phyloP scores from a whole-genome alignment of 2,329 filamentous ascomycete genomes.

The Hymenoscyphus infarciens region DNA sequence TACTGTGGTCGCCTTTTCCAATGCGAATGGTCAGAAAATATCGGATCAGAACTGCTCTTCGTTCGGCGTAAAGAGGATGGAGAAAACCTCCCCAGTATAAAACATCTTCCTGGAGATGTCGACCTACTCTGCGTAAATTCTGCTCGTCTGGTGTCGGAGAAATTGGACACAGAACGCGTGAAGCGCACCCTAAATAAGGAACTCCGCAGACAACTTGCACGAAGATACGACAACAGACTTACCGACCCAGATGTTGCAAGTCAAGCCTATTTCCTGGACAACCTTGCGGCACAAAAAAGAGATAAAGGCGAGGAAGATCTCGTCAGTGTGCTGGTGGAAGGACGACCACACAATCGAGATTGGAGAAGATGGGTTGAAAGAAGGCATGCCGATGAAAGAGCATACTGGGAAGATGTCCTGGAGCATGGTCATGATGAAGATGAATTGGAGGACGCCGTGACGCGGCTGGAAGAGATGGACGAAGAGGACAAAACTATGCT shows the following conservation, averaged over 20 bases:
- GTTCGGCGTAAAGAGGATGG: slow-evolving; percentile 43
- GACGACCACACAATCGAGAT: slow-evolving; percentile 27
- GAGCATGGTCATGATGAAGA: slow-evolving; percentile 8
- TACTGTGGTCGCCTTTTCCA: slow-evolving; percentile 76
- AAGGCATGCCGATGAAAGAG: slow-evolving; percentile 22
- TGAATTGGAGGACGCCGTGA: not conserved
- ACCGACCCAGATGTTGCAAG: slow-evolving; percentile 37
- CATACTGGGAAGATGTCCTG: slow-evolving; percentile 18
- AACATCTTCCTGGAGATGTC: slow-evolving; percentile 54
- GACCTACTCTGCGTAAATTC: slow-evolving; percentile 71
- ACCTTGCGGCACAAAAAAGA: slow-evolving; percentile 61
- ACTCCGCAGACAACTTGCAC: not conserved
- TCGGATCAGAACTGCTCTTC: slow-evolving; percentile 82
- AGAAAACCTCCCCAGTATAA: slow-evolving; percentile 44
- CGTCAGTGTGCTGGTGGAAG: slow-evolving; percentile 55
- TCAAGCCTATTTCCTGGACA: slow-evolving; percentile 58
- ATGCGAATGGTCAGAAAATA: slow-evolving; percentile 75
- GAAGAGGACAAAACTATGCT: slow-evolving; percentile 1
- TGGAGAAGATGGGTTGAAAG: slow-evolving; percentile 23
- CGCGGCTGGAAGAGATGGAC: slow-evolving; percentile 7
- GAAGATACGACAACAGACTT: slow-evolving; percentile 24
- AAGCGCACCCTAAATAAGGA: not conserved
- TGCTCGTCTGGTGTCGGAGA: slow-evolving; percentile 65
- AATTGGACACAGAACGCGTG: slow-evolving; percentile 51
- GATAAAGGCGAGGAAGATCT: slow-evolving; percentile 61